Evolutionary conservation across 345 rosid species (phyloP), one percentile per base, ranked within the genome.

Genomic region (Sonneratia alba): DNA sequence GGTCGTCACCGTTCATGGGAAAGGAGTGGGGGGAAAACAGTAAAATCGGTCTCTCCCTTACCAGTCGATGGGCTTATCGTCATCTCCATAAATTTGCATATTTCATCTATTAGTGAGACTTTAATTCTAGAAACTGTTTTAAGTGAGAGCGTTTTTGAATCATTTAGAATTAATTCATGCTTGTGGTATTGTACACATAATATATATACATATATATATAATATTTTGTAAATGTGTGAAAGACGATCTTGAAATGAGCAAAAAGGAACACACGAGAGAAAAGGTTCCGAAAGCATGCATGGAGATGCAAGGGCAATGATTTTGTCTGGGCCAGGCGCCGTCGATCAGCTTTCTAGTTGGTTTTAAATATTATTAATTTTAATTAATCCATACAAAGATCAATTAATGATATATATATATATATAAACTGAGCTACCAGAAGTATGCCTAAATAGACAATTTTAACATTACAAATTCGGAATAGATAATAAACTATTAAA

Each of bases 221-320:
- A 21, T 68, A 22, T 45, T 27, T 0, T 36, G 27, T 38, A 12
- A n/a, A 15, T 48, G 36, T 49, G 45, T 40, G 66, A 79, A 73
- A 55, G 32, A 27, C 32, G 67, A 22, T 43, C 80, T 76, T 68
- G 72, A 78, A 79, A 83, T 74, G 75, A 68, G 70, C 18, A 32
- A 56, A 73, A 77, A 64, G 71, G 62, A 65, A 61, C 7, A 68
- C 59, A 53, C 15, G 67, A 42, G 62, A 38, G 72, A 45, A 78
- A 78, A 82, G 72, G 82, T 67, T 71, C 75, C 71, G 34, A 70
- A 62, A 79, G 81, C 70, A 69, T 69, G 70, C 81, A 81, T 72
- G 71, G 70, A 59, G 72, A 72, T 73, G 68, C 76, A 70, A 67
- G 73, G 38, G 75, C 73, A 79, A 87, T 87, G 83, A 87, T 87